Conservation (phyloP, 805 yeast species). For the Candida qinlingensis region DNA sequence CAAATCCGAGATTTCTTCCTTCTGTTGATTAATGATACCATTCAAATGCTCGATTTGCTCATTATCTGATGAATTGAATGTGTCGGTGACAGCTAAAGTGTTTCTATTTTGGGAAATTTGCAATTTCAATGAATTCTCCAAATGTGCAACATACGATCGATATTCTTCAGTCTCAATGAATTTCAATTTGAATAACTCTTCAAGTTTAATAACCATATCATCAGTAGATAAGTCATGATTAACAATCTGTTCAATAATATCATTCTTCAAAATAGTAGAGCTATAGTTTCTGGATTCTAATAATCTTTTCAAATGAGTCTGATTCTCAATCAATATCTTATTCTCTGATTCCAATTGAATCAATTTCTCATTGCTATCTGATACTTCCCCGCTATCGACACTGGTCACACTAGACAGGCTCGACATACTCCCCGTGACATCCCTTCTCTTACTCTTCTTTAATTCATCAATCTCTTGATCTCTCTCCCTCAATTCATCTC, state of each 20-base stretch:
- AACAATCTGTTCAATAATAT: slow-evolving; percentile 54
- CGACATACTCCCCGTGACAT: not conserved
- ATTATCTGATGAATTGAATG: not conserved
- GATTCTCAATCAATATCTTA: slow-evolving; percentile 54
- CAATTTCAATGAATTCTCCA: slow-evolving; percentile 46
- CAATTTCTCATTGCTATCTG: slow-evolving; percentile 24
- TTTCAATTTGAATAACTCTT: slow-evolving; percentile 44
- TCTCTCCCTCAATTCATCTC: slow-evolving; percentile 56
- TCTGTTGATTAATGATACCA: slow-evolving; percentile 44
- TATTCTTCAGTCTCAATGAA: slow-evolving; percentile 52
- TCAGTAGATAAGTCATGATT: slow-evolving; percentile 10
- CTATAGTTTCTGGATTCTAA: slow-evolving; percentile 56
- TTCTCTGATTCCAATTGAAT: slow-evolving; percentile 57
- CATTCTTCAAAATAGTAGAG: slow-evolving; percentile 49
- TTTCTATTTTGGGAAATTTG: slow-evolving; percentile 11
- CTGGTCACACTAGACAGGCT: not conserved
- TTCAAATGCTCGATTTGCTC: slow-evolving; percentile 12
- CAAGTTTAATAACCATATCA: slow-evolving; percentile 34
- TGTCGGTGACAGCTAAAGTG: not conserved
- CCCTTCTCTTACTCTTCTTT: slow-evolving; percentile 15
- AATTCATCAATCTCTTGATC: slow-evolving; percentile 43
- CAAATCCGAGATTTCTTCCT: slow-evolving; percentile 63
- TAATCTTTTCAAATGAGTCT: slow-evolving; percentile 64
- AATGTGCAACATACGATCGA: slow-evolving; percentile 51
- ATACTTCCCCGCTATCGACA: not conserved